Conservation (phyloP, 2,329 filamentous ascomycete genomes). For the Hypocrella siamensis region DNA sequence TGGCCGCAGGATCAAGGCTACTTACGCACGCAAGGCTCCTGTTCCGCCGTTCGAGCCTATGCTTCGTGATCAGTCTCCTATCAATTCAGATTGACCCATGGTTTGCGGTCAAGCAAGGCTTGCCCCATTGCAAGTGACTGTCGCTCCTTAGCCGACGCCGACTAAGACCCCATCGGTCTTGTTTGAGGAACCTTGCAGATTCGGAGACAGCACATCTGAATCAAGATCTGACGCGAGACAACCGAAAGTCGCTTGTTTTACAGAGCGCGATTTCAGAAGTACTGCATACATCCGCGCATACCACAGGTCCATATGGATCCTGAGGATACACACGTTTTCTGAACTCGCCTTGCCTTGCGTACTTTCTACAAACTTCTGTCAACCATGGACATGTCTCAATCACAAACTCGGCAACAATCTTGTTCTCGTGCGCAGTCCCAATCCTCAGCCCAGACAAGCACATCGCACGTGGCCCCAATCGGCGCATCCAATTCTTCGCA, state of each 20-base stretch:
- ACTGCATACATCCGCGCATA: no score
- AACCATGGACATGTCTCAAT: slow-evolving; percentile 15
- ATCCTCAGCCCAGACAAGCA: slow-evolving; percentile 26
- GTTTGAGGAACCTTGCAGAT: not conserved
- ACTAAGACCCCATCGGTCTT: not conserved
- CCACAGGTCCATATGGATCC: no score
- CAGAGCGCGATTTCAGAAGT: no score
- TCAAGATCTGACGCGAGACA: not conserved
- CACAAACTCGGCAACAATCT: slow-evolving; percentile 11
- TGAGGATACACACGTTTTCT: no score
- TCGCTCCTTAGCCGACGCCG: no score
- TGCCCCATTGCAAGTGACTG: no score
- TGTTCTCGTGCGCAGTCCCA: slow-evolving; percentile 28
- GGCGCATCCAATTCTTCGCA: slow-evolving; percentile 27
- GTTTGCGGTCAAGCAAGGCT: no score
- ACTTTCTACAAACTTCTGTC: slow-evolving; percentile 1
- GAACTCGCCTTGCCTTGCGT: not conserved
- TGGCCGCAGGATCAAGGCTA: no score
- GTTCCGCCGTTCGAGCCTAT: no score
- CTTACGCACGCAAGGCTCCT: no score
- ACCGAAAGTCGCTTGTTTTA: not conserved
- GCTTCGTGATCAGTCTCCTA: no score
- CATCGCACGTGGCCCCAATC: slow-evolving; percentile 22
- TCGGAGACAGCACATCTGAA: not conserved
- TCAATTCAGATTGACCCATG: no score